phyloP scores from a whole-genome alignment of 2,329 filamentous ascomycete species.

The Tolypocladium guangdongense region DNA sequence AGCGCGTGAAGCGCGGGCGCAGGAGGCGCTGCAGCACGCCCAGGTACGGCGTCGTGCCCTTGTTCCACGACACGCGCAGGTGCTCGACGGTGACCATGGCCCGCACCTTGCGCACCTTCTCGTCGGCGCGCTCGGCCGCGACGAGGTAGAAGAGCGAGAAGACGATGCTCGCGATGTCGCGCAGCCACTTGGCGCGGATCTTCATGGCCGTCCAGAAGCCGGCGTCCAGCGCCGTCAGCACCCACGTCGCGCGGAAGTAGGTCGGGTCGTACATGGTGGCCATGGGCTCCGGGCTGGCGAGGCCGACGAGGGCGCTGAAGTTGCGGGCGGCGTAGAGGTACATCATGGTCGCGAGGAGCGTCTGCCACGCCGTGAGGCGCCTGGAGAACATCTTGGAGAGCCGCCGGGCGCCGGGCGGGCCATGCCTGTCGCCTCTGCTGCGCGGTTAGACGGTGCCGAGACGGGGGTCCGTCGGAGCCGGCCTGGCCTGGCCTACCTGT shows the following conservation, averaged over 20 bases:
- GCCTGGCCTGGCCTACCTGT: slow-evolving; percentile 41
- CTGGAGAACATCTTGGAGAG: slow-evolving; percentile 62
- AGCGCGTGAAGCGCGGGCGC: slow-evolving; percentile 69
- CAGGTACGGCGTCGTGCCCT: slow-evolving; percentile 80
- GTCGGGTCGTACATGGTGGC: slow-evolving; percentile 86
- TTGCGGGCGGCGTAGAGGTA: slow-evolving; percentile 88
- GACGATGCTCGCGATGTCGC: slow-evolving; percentile 70
- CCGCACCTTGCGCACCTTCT: slow-evolving; percentile 87
- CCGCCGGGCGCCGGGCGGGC: slow-evolving; percentile 62
- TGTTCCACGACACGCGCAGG: slow-evolving; percentile 89
- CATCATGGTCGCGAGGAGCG: slow-evolving; percentile 73
- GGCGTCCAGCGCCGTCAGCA: slow-evolving; percentile 86
- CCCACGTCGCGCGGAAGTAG: slow-evolving; percentile 95
- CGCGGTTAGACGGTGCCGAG: background rate
- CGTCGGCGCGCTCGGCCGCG: slow-evolving; percentile 86
- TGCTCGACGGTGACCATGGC: slow-evolving; percentile 84
- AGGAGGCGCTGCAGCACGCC: slow-evolving; percentile 59
- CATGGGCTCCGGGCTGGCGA: slow-evolving; percentile 87
- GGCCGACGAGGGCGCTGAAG: slow-evolving; percentile 81
- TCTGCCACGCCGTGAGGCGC: slow-evolving; percentile 79
- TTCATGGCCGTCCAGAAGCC: slow-evolving; percentile 99
- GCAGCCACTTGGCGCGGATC: slow-evolving; percentile 65
- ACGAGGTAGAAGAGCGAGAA: slow-evolving; percentile 89
- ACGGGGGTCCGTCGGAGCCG: background rate
- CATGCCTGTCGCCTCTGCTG: slow-evolving; percentile 70